These are phyloP conservation scores for Trichosanthes truncata DNA, from an alignment of 306 rosid genomes.

Conservation along the genomic window DNA sequence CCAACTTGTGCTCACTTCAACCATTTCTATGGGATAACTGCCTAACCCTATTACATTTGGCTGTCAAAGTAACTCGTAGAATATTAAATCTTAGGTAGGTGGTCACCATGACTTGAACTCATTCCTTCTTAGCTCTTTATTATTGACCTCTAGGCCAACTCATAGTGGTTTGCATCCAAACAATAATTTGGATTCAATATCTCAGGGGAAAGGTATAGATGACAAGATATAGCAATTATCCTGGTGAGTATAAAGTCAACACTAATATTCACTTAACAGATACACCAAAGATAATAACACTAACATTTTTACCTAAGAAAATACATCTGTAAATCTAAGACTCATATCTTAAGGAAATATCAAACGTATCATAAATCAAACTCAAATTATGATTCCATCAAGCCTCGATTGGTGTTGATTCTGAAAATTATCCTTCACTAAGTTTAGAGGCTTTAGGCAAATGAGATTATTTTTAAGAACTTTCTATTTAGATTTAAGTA, in stretches of 20 bases:
- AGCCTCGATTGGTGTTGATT: neutral
- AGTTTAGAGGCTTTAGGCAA: neutral
- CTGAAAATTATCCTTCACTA: neutral
- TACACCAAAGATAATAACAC: neutral
- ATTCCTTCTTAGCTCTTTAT: neutral
- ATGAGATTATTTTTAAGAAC: neutral
- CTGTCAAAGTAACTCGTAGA: too few relatives aligned
- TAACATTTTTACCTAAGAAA: neutral
- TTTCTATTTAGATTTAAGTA: neutral
- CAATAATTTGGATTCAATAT: neutral
- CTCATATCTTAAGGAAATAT: neutral
- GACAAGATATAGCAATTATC: neutral
- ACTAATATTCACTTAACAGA: neutral
- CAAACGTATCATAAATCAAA: neutral
- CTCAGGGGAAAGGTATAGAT: neutral
- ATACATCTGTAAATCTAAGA: neutral
- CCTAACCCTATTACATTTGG: neutral
- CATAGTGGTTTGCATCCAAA: neutral
- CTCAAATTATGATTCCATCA: neutral
- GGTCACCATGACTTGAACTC: neutral
- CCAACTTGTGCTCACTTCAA: neutral
- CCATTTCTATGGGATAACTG: too few relatives aligned
- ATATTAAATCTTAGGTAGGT: too few relatives aligned
- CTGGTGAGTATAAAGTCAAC: neutral
- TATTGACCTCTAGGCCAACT: neutral